A percentile compares a stretch with the other conserved stretches of the same genome.
These are phyloP conservation scores for Mycena sp. DNA, from an alignment of 1,284 basidiomycete genomes.

Conservation along the genomic window DNA sequence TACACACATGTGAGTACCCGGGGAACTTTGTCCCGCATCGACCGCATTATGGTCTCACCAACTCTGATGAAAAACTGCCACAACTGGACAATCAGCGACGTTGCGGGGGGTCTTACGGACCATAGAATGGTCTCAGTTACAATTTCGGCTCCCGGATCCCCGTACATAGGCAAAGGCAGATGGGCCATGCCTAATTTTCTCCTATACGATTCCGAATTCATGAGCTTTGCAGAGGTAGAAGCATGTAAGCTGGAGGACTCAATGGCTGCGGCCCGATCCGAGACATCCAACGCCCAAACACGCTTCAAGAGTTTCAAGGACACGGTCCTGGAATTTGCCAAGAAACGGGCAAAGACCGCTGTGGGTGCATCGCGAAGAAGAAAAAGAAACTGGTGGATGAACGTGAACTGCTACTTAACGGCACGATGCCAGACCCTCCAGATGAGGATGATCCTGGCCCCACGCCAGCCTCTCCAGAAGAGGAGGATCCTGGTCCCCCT, in stretches of 20 bases:
- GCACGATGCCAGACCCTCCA: no score
- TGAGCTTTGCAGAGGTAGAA: not conserved
- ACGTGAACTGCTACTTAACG: no score
- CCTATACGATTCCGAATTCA: constrained; percentile 13
- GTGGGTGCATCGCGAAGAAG: no score
- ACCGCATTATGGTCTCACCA: not conserved
- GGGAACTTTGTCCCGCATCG: constrained; percentile 1
- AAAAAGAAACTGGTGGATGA: no score
- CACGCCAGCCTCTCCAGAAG: no score
- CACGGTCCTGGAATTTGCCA: no score
- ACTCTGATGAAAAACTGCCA: not conserved
- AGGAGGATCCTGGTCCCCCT: no score
- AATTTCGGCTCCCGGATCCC: not conserved
- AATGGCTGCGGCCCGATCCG: not conserved
- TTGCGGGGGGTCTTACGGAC: not conserved
- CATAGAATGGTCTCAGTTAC: constrained; percentile 4
- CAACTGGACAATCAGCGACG: constrained; percentile 4
- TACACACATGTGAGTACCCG: not conserved
- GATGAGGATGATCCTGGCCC: no score
- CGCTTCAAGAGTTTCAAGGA: no score
- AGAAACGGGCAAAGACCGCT: no score
- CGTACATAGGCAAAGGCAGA: constrained; percentile 21
- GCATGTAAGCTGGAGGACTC: not conserved
- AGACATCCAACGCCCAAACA: not conserved
- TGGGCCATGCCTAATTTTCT: constrained; percentile 16